phyloP scores from a whole-genome alignment of 2,329 filamentous ascomycete genomes.

The Cercospora sojina region DNA sequence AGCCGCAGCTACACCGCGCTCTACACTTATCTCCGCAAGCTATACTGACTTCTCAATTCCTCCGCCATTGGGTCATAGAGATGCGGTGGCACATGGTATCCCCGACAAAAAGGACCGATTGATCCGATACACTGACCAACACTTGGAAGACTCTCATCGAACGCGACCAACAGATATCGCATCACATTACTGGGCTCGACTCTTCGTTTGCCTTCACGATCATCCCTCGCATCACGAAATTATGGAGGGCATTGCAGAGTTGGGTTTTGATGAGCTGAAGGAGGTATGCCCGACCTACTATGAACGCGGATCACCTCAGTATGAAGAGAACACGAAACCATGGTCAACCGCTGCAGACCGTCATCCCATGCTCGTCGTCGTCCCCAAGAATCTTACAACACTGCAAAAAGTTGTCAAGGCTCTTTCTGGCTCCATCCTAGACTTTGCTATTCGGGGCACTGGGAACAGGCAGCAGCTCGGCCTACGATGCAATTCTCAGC shows the following conservation, averaged over 20 bases:
- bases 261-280: constrained; percentile 3
- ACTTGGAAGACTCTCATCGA: not conserved
- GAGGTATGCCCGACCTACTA: constrained; percentile 10
- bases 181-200: not conserved
- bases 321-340: constrained; percentile 23
- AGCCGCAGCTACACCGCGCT: not conserved
- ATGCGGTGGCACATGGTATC: not conserved
- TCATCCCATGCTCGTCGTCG: constrained; percentile 39
- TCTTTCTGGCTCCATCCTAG: constrained; percentile 37
- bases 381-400: constrained; percentile 34
- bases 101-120: not conserved
- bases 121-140: not conserved
- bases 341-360: constrained; percentile 41
- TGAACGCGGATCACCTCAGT: constrained; percentile 15
- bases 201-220: not conserved
- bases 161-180: not conserved
- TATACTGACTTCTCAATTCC: not conserved
- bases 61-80: not conserved
- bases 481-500: constrained; percentile 42
- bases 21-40: not conserved
- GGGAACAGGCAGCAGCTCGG: constrained; percentile 42
- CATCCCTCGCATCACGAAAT: not conserved
- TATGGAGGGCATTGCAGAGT: not conserved
- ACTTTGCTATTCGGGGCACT: constrained; percentile 41
- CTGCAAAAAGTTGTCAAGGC: constrained; percentile 38